phyloP scores from a whole-genome alignment of 306 rosid species.

The Castanospermum australe region DNA sequence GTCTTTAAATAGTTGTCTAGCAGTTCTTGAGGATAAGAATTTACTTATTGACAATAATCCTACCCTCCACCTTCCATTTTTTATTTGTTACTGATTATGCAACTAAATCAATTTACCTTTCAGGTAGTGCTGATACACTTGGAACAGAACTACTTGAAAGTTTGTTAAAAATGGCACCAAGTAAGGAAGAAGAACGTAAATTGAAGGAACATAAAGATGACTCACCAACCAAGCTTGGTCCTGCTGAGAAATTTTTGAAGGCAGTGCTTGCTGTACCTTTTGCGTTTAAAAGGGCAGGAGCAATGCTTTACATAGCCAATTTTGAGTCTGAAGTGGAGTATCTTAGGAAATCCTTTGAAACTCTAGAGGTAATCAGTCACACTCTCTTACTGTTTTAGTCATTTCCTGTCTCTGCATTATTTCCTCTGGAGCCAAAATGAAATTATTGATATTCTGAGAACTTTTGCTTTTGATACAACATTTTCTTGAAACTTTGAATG shows the following conservation, averaged over 20 bases:
- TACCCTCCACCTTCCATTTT: not conserved
- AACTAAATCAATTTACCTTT: conserved; percentile 2
- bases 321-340: conserved; percentile 89
- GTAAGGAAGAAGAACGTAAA: conserved; percentile 87
- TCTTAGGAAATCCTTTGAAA: conserved; percentile 73
- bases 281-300: conserved; percentile 82
- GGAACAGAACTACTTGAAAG: conserved; percentile 89
- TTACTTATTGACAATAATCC: not conserved
- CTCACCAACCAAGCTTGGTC: conserved; percentile 74
- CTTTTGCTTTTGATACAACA: not conserved
- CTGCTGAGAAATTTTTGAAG: conserved; percentile 90
- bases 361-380: conserved; percentile 62
- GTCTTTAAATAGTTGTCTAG: not conserved
- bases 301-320: conserved; percentile 88
- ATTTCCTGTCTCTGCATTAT: not conserved
- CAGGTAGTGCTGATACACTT: conserved; percentile 85
- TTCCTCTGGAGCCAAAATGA: not conserved
- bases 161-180: conserved; percentile 94
- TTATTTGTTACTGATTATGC: not conserved
- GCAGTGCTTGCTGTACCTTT: conserved; percentile 85
- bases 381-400: not conserved
- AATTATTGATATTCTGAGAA: not conserved
- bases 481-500: not conserved
- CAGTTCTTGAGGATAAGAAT: not conserved
- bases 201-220: conserved; percentile 74